Evolutionary conservation across 179 eudicot genomes (phyloP).

Genomic region (Vitellaria paradoxa): DNA sequence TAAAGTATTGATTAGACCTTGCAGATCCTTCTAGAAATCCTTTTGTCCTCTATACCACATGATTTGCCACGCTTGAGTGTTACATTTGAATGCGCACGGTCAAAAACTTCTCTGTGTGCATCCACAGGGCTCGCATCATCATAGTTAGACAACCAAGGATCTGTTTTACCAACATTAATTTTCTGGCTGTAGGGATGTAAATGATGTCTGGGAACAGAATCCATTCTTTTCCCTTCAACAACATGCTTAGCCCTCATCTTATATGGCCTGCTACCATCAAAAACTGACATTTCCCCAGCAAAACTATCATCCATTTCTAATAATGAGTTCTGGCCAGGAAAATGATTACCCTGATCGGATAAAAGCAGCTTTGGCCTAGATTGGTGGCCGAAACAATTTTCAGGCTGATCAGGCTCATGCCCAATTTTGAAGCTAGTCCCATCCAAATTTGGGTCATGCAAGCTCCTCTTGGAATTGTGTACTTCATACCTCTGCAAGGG

Average conservation of each 20-base stretch:
- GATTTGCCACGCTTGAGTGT: constrained; percentile 30
- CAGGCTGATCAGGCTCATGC: constrained; percentile 40
- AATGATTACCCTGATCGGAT: constrained; percentile 26
- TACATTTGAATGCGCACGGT: constrained; percentile 30
- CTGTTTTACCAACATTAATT: constrained; percentile 23
- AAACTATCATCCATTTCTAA: constrained; percentile 34
- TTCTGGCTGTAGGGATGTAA: constrained; percentile 36
- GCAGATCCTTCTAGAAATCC: constrained; percentile 31
- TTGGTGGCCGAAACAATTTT: constrained; percentile 29
- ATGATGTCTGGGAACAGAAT: constrained; percentile 27
- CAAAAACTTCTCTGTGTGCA: constrained; percentile 32
- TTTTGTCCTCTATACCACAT: constrained; percentile 33
- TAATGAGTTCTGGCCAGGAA: constrained; percentile 40
- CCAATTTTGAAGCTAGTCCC: constrained; percentile 31
- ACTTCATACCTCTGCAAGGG: constrained; percentile 27
- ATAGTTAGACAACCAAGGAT: constrained; percentile 32
- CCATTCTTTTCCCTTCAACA: constrained; percentile 30
- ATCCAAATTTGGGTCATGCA: constrained; percentile 40
- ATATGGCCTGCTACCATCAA: constrained; percentile 32
- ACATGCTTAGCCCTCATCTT: constrained; percentile 32
- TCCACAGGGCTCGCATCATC: constrained; percentile 27
- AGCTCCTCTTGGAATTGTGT: constrained; percentile 28
- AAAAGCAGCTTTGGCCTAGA: constrained; percentile 30
- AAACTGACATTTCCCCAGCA: constrained; percentile 34
- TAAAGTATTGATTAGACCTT: constrained; percentile 38